Evolutionary conservation across 192 early-diverging fungal genomes (phyloP).

Genomic region (Entomortierella chlamydospora): DNA sequence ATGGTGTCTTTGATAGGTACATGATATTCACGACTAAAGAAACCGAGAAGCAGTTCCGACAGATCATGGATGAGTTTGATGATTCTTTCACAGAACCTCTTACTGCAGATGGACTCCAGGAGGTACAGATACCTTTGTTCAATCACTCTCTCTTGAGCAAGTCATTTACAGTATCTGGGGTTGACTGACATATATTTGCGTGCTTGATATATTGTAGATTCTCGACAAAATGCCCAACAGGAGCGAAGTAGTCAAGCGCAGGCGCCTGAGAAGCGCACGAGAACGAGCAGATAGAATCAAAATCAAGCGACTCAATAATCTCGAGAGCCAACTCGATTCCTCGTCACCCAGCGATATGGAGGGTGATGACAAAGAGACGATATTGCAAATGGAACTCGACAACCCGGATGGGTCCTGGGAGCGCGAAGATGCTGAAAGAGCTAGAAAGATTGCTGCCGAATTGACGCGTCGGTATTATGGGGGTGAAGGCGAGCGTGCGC

Average conservation of each 20-base stretch:
- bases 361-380: conserved; percentile 13
- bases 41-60: conserved; percentile 63
- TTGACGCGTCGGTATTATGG: conserved; percentile 49
- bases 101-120: conserved; percentile 59
- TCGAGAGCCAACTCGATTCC: conserved; percentile 22
- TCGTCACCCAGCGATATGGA: neutral
- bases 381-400: conserved; percentile 22
- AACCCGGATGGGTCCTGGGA: conserved; percentile 8
- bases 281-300: conserved; percentile 16
- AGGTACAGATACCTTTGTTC: conserved; percentile 52
- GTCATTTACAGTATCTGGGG: too few relatives aligned
- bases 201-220: conserved; percentile 4
- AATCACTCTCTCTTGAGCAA: too few relatives aligned
- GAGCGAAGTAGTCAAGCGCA: conserved; percentile 14
- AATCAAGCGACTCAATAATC: conserved; percentile 42
- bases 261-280: conserved; percentile 13
- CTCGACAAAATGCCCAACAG: conserved; percentile 33
- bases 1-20: conserved; percentile 64
- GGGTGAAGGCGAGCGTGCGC: conserved; percentile 26
- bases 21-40: conserved; percentile 66
- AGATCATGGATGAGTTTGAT: conserved; percentile 73
- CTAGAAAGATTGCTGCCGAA: conserved; percentile 12
- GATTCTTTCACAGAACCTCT: conserved; percentile 76
- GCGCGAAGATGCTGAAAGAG: conserved; percentile 3
- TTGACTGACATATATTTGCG: too few relatives aligned